Percentiles rank a stretch among this genome's conserved stretches.
Conservation (phyloP, 305 asterid genomes). For the Fraxinus xanthoxyloides region DNA sequence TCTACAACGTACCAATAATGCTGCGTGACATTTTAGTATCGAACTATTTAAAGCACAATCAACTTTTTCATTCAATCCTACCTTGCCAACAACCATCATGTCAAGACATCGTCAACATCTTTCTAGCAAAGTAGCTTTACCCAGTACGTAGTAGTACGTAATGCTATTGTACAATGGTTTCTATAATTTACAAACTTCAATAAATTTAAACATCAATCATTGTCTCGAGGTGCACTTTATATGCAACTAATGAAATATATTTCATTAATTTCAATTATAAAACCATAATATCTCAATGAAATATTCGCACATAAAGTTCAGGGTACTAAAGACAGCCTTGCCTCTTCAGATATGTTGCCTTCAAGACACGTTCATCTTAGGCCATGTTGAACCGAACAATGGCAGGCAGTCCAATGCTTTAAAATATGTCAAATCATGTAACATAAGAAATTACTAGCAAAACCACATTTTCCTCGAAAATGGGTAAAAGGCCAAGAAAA, state of each 20-base stretch:
- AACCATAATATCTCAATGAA: background rate
- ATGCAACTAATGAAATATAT: background rate
- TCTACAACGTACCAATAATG: too few relatives aligned
- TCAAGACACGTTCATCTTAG: background rate
- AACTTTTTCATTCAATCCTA: too few relatives aligned
- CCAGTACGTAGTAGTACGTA: too few relatives aligned
- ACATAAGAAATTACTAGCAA: background rate
- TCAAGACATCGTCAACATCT: too few relatives aligned
- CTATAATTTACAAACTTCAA: background rate
- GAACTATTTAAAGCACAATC: too few relatives aligned
- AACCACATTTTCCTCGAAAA: background rate
- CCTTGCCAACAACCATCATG: too few relatives aligned
- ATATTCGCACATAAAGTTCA: background rate
- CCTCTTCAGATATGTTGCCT: background rate
- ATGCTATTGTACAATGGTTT: background rate
- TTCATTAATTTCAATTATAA: background rate
- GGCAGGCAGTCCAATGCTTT: background rate
- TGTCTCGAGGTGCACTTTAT: background rate
- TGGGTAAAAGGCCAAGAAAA: background rate
- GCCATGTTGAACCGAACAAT: background rate
- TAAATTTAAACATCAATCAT: background rate
- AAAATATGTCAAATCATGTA: background rate
- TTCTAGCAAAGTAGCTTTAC: too few relatives aligned
- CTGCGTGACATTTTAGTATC: too few relatives aligned
- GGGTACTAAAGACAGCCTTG: background rate